phyloP scores from a whole-genome alignment of 2,329 filamentous ascomycete species.

The Cordyceps cateniannulata region DNA sequence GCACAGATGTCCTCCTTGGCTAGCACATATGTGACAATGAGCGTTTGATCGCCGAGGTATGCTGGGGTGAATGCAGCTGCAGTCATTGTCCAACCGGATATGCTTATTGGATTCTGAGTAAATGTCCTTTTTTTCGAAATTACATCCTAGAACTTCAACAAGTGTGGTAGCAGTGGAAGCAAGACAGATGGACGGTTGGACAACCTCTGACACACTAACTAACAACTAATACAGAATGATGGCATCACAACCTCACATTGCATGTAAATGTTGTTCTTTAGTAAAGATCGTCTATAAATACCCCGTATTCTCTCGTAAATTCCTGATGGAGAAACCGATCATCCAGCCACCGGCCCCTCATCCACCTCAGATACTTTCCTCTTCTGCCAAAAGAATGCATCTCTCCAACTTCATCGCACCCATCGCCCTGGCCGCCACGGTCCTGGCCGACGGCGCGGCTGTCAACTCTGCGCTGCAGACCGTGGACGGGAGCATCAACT shows the following conservation, averaged over 20 bases:
- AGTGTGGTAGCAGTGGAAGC: not conserved
- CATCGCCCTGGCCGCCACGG: slow-evolving; percentile 2
- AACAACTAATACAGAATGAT: not conserved
- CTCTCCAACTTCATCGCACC: not conserved
- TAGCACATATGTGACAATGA: not conserved
- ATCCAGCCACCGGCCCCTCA: not conserved
- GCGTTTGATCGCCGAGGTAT: not conserved
- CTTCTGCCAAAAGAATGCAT: not conserved
- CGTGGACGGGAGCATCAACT: not conserved
- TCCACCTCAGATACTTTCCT: not conserved
- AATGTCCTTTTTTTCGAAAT: not conserved
- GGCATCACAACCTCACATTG: not conserved
- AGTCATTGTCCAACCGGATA: not conserved
- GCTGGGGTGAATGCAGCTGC: not conserved
- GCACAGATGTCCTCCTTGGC: not conserved
- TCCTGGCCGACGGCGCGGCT: slow-evolving; percentile 6
- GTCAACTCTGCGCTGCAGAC: not conserved
- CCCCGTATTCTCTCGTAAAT: not conserved
- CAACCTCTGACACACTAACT: not conserved
- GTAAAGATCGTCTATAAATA: not conserved
- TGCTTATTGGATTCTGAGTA: not conserved
- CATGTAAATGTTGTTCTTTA: not conserved
- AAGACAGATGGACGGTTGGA: not conserved
- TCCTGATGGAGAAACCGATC: not conserved
- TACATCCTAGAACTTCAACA: not conserved